Conservation (phyloP, 2,329 filamentous ascomycete genomes). For the Simplicillium aogashimaense region DNA sequence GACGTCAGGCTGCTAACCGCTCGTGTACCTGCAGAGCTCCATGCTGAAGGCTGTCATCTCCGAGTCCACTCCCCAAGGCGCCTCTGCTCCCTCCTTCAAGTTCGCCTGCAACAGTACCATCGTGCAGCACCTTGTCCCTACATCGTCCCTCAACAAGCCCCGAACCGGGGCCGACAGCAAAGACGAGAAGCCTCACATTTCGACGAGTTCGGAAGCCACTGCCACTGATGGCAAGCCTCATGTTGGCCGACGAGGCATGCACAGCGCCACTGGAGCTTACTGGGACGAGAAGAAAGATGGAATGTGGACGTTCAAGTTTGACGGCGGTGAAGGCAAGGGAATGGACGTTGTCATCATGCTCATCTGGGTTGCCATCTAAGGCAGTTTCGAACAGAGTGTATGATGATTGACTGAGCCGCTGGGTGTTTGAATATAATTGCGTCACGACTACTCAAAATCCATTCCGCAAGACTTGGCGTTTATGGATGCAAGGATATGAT, state of each 20-base stretch:
- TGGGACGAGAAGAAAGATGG: constrained; percentile 88
- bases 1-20: neutral
- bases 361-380: constrained; percentile 67
- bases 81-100: constrained; percentile 63
- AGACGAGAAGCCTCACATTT: constrained; percentile 40
- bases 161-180: constrained; percentile 38
- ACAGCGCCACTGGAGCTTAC: constrained; percentile 75
- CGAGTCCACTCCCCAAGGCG: constrained; percentile 53
- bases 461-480: no score
- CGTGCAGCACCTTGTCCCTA: constrained; percentile 79
- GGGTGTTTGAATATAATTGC: constrained; percentile 2
- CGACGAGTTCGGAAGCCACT: constrained; percentile 42
- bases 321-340: constrained; percentile 55
- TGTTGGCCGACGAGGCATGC: constrained; percentile 81
- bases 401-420: constrained; percentile 3
- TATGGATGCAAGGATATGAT: no score
- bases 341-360: constrained; percentile 62
- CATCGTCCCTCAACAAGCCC: constrained; percentile 52
- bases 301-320: constrained; percentile 84
- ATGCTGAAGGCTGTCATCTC: constrained; percentile 71
- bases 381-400: neutral
- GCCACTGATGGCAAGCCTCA: constrained; percentile 56
- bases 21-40: constrained; percentile 43
- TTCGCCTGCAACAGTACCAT: constrained; percentile 98
- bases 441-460: no score